These are phyloP conservation scores for Rhodotorula sp. DNA, from an alignment of 1,284 basidiomycete genomes.

Conservation along the genomic window DNA sequence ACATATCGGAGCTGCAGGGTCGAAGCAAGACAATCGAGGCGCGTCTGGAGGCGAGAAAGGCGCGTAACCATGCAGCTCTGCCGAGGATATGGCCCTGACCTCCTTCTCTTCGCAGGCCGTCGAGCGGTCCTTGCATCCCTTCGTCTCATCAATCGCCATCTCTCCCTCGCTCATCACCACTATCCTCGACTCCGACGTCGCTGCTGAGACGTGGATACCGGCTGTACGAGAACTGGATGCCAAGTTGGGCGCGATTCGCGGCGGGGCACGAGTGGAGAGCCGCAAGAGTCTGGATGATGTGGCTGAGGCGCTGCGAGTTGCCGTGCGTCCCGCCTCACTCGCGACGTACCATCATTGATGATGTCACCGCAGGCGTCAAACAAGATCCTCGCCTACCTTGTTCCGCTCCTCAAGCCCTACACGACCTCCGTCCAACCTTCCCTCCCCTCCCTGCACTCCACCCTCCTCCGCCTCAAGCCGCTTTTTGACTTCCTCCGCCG, in stretches of 20 bases:
- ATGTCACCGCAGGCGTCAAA: constrained; percentile 66
- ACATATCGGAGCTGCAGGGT: constrained; percentile 88
- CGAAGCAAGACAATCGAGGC: constrained; percentile 86
- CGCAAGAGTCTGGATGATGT: constrained; percentile 78
- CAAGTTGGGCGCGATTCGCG: constrained; percentile 65
- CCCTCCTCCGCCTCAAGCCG: constrained; percentile 77
- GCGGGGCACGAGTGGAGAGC: constrained; percentile 75
- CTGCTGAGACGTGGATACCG: constrained; percentile 64
- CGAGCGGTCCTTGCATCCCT: constrained; percentile 76
- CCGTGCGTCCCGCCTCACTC: constrained; percentile 57
- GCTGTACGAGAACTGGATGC: constrained; percentile 76
- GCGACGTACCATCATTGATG: no score
- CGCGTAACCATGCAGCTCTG: constrained; percentile 46
- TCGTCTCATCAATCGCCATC: constrained; percentile 76
- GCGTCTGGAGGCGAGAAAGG: constrained; percentile 75
- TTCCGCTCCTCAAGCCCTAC: constrained; percentile 77
- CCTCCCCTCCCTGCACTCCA: constrained; percentile 87
- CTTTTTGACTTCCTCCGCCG: constrained; percentile 83
- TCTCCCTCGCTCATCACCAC: constrained; percentile 74
- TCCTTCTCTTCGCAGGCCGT: constrained; percentile 62
- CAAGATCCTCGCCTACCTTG: constrained; percentile 84
- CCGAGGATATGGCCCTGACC: constrained; percentile 12
- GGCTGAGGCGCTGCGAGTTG: constrained; percentile 78
- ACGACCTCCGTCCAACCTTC: constrained; percentile 82
- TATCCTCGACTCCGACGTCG: constrained; percentile 74